phyloP scores from a whole-genome alignment of 2,329 filamentous ascomycete species.

The Nemania bipapillata region DNA sequence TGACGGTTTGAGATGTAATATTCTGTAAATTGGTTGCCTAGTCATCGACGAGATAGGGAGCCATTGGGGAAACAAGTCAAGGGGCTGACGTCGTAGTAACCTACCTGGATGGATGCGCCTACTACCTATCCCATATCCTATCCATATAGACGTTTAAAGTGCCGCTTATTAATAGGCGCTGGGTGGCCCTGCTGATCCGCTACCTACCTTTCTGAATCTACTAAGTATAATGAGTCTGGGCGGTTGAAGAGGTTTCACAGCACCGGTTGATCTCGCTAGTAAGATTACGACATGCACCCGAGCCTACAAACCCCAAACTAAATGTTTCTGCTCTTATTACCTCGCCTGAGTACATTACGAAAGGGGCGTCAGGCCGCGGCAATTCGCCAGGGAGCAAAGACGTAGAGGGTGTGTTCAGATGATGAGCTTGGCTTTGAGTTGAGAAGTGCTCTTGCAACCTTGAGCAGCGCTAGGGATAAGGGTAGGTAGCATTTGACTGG shows the following conservation, averaged over 20 bases:
- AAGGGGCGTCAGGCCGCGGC: conserved; percentile 21
- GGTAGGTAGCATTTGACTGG: conserved; percentile 15
- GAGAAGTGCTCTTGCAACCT: neutral
- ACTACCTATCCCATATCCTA: neutral
- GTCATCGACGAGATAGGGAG: conserved; percentile 26
- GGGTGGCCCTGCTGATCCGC: conserved; percentile 26
- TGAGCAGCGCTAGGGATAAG: conserved; percentile 15
- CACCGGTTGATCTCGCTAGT: conserved; percentile 35
- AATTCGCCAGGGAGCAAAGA: neutral
- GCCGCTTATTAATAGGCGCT: conserved; percentile 22
- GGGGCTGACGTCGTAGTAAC: conserved; percentile 22
- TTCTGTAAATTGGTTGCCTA: conserved; percentile 25
- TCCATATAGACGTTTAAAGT: neutral
- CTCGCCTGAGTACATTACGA: conserved; percentile 4
- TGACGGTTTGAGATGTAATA: conserved; percentile 8
- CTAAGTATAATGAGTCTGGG: neutral
- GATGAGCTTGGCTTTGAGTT: conserved; percentile 6
- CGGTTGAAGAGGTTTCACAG: conserved; percentile 40
- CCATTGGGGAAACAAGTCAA: conserved; percentile 22
- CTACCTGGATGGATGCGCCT: conserved; percentile 20
- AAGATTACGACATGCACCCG: conserved; percentile 21
- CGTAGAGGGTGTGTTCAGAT: neutral
- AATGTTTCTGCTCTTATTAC: conserved; percentile 13
- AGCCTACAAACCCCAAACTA: neutral
- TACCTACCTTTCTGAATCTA: too few species aligned